Evolutionary conservation across 768 basidiomycete species (phyloP), one percentile per base, ranked within the genome.

Genomic region (Rhodosporidiobolus odoratus): DNA sequence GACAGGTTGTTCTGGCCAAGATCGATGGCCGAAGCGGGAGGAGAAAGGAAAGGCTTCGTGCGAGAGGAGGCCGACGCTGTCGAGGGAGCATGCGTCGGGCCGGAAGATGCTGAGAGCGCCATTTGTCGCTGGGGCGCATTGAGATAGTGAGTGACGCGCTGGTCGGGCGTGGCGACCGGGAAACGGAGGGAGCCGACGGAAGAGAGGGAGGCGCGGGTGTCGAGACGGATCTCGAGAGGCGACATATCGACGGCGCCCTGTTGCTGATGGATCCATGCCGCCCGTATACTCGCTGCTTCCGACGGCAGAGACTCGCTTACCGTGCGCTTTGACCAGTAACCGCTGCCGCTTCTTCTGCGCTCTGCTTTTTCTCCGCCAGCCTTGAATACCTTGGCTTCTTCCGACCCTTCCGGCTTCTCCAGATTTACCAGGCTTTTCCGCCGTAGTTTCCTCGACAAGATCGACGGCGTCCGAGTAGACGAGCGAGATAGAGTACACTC

Each of bases 271-370:
- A 60, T 3, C 59, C 59, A 60, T 25, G 17, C 30, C 27, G 9
- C n/a, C 4, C 48, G 50, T 34, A 41, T 53, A 16, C 17, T 30
- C 10, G 62, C 25, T 12, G 62, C 50, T 21, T 19, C 37, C 0
- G 16, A 27, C 62, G 62, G 50, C 23, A 53, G n/a, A 9, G 62
- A 21, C 27, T 52, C n/a, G 17, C 27, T n/a, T 13, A 19, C 17
- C 27, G 19, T 62, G 15, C 62, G 62, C 62, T 53, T 62, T 19
- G 15, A 16, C 50, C 62, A 62, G 47, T 50, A 34, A 10, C 38
- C 34, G 15, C 16, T 10, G 35, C 50, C 4, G 48, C 48, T 50
- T 23, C 12, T 50, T 23, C 48, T 10, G 9, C 32, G 7, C 32
- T 12, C 16, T 19, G n/a, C 10, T 30, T 21, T 8, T 30, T 53